Base-by-base conservation (phyloP, 1,284 basidiomycete species). In the Singerocomus inundabilis region DNA sequence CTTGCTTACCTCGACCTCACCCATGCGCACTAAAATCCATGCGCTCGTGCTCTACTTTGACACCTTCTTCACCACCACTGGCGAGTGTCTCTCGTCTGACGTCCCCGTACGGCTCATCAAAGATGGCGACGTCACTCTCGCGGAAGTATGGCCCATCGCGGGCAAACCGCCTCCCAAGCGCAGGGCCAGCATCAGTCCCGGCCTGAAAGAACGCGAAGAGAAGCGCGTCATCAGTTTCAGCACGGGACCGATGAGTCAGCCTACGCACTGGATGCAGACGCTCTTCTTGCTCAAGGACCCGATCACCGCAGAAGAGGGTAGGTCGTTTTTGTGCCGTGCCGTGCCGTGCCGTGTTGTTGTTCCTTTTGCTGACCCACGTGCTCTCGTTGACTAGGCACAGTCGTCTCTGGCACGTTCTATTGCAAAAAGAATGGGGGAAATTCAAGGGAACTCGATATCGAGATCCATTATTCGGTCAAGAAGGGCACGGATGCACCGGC, bases 211-310 rank as follows among this genome's bases (percentile, higher is more conserved):
- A 55, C 61, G 70, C 48, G 72, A 72, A 51, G 75, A 76, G 29
- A 79, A 80, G 39, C 73, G 74, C 15, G 72, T 84, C 29, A 83
- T 84, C 8, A 91, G 88, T 66, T 98, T 98, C 69, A 96, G 93
- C 55, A 99, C 96, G 0, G 92, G 93, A 1, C 93, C 96, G 5
- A 71, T 72, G 59, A 91, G 90, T 55, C 82, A 84, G 42, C 84
- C 90, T 21, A 99, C 96, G n/a, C 96, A 99, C 68, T 99, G 96
- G 96, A 96, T 96, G 68, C 96, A 99, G 67, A 95, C 95, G 0
- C 63, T 94, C 11, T 97, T 99, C 69, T 72, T 98, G 56, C 75
- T 99, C 54, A 79, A 82, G 48, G 82, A 93, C 45, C 89, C 93
- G 0, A 81, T 98, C 52, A 63, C 69, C 24, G 85, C 90, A 0